Conservation (phyloP, 345 rosid genomes). For the Populus deltoides region DNA sequence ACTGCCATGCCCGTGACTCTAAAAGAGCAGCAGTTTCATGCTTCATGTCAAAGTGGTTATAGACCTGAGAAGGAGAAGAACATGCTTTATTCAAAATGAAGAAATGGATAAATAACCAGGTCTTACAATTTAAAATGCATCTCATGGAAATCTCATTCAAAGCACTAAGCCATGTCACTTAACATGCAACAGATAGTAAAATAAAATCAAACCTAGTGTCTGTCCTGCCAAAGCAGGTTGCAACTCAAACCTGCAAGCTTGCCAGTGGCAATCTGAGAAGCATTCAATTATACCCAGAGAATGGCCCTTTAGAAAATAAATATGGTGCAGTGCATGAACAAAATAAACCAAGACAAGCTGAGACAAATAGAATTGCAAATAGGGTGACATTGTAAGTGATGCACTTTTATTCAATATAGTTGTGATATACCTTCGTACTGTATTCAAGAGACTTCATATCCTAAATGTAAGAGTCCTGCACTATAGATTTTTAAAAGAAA, state of each 20-base stretch:
- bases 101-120: not conserved
- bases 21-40: slow-evolving; percentile 88
- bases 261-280: slow-evolving; percentile 1
- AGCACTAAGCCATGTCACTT: not conserved
- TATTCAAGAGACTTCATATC: not conserved
- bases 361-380: not conserved
- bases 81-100: not conserved
- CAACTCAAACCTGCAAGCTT: not conserved
- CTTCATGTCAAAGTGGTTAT: slow-evolving; percentile 93
- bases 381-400: not conserved
- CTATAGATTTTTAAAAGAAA: not conserved
- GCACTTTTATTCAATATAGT: not conserved
- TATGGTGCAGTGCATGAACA: not conserved
- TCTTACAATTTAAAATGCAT: not conserved
- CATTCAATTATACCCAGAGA: not conserved
- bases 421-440: not conserved
- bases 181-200: not conserved
- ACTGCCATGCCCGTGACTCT: slow-evolving; percentile 76
- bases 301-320: not conserved
- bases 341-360: not conserved
- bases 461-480: not conserved
- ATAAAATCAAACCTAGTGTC: not conserved
- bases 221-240: not conserved
- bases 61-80: slow-evolving; percentile 57
- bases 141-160: not conserved